Percentiles rank a stretch among this genome's conserved stretches.
Conservation (phyloP, 2,329 filamentous ascomycete species). For the Scedosporium boydii region DNA sequence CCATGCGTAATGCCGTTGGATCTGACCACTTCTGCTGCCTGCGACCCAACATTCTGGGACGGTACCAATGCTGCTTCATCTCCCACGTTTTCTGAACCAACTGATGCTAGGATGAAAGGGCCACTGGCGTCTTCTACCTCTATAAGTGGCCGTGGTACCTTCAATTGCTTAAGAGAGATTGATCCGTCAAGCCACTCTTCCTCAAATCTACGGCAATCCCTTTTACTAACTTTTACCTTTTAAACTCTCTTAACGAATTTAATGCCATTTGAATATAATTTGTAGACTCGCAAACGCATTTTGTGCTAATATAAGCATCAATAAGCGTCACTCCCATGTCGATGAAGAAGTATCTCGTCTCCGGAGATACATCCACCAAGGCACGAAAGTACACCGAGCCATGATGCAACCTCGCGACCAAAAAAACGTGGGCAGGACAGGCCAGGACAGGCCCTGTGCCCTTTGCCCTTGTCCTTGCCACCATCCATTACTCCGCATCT, state of each 20-base stretch:
- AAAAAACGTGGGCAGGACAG: neutral
- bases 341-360: too few relatives aligned
- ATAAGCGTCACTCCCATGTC: too few relatives aligned
- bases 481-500: neutral
- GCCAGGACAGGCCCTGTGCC: neutral
- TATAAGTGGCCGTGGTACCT: neutral
- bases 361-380: too few relatives aligned
- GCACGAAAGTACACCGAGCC: too few relatives aligned
- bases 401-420: too few relatives aligned
- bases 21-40: neutral
- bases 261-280: too few relatives aligned
- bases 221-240: neutral
- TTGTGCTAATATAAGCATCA: too few relatives aligned
- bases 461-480: neutral
- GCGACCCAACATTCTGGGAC: neutral
- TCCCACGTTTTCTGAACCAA: too few relatives aligned
- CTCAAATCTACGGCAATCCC: neutral
- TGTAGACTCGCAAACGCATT: too few relatives aligned
- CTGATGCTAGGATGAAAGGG: too few relatives aligned
- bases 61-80: neutral
- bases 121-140: neutral
- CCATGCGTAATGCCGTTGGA: too few relatives aligned
- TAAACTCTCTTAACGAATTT: neutral
- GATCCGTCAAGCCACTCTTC: neutral
- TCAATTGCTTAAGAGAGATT: neutral